Conservation (phyloP, 495 filamentous ascomycete genomes). For the Hypoxylon lenormandii region DNA sequence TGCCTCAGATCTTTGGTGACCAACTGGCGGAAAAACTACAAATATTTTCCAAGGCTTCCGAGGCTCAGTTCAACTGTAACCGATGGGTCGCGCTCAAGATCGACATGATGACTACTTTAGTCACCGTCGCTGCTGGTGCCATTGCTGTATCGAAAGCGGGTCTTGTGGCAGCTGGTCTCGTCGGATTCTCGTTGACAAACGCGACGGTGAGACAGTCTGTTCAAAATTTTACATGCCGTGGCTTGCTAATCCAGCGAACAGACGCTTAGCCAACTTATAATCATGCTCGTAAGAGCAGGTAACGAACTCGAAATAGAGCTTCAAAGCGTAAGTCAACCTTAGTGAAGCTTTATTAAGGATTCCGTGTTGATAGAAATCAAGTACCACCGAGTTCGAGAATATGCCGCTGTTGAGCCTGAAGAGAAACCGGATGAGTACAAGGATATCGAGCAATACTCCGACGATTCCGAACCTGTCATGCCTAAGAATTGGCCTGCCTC, state of each 20-base stretch:
- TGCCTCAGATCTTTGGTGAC: constrained; percentile 59
- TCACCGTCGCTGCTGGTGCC: constrained; percentile 59
- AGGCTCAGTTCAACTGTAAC: constrained; percentile 64
- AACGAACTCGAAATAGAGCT: constrained; percentile 65
- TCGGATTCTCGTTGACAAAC: constrained; percentile 64
- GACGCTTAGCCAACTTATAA: constrained; percentile 60
- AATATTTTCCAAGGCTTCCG: constrained; percentile 53
- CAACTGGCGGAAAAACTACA: constrained; percentile 59
- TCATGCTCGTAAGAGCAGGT: constrained; percentile 59
- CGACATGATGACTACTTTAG: constrained; percentile 62
- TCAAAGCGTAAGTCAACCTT: constrained; percentile 54
- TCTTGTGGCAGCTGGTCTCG: constrained; percentile 57
- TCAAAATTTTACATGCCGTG: neutral
- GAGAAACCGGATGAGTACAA: constrained; percentile 53
- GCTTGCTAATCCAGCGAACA: constrained; percentile 20
- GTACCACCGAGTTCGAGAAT: constrained; percentile 64
- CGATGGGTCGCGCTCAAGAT: constrained; percentile 64
- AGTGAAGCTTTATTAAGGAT: neutral
- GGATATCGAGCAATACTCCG: constrained; percentile 38
- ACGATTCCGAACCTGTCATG: constrained; percentile 43
- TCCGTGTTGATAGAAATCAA: constrained; percentile 9
- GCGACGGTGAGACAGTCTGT: constrained; percentile 51
- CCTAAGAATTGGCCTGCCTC: constrained; percentile 62
- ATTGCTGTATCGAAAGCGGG: constrained; percentile 60
- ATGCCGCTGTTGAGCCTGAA: constrained; percentile 59